Base-by-base conservation (phyloP, 768 basidiomycete species). In the Clitopilus hobsonii region DNA sequence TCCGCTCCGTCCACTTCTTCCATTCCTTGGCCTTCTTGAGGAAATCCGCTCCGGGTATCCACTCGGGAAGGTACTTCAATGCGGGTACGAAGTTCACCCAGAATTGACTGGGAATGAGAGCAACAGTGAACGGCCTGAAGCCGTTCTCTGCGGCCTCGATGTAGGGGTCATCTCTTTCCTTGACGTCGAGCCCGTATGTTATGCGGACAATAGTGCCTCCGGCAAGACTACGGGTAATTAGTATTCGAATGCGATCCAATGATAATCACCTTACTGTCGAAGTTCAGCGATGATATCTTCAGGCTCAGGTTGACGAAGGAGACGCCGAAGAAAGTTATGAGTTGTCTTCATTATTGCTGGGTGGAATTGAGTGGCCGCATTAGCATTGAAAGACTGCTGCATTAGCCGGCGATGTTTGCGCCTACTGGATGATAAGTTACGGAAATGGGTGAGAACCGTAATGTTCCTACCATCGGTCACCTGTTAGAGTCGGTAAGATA, bases 41-140 rank as follows among this genome's bases (percentile, higher is more conserved):
- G 71, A 84, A 84, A 0, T 68, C 68, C 8, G 79, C 78, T 5
- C 83, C 83, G 3, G 83, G 83, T 57, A 84, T 74, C 83, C 83
- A 84, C 16, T 70, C 66, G 14, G 81, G 80, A 38, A 81, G 18
- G 45, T 55, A 56, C 49, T 60, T 59, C 8, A 59, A 30, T 11
- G 22, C 22, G 13, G 61, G 61, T 16, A 59, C 26, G 2, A 28
- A 23, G 38, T 62, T 57, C 1, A 62, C 60, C 47, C 62, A 53
- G 30, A 56, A 64, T n/a, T 60, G 55, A 6, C 64, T 63, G 5
- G 64, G 64, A 13, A 55, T 45, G 5, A 32, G 53, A 5, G 64
- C 58, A 24, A 38, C 54, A 7, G 53, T 38, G n/a, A 67, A 38
- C 11, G 57, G 52, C 5, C 58, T 36, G 28, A 59, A 48, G 29